Base-by-base conservation (phyloP, 805 yeast species). In the Lachancea lanzarotensis region DNA sequence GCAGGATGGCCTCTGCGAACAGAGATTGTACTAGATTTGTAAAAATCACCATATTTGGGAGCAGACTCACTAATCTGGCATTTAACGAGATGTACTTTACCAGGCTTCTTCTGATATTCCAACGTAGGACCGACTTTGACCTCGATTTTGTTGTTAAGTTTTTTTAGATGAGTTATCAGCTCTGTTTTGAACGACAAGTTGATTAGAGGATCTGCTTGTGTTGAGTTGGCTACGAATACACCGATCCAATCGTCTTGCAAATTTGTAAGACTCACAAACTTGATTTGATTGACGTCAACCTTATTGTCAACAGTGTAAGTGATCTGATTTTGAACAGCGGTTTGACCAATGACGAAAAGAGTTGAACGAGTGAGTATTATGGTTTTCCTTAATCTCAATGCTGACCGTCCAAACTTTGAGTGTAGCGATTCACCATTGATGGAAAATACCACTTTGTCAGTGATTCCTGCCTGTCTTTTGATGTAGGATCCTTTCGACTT, bases 211-310 rank as follows among this genome's bases (percentile, higher is more conserved):
- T 93, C 98, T 1, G 96, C 88, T 42, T 72, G 75, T 1, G 63
- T 57, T 2, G 67, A 53, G 31, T 62, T 52, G 8, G 54, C 51
- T 33, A 69, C 48, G 2, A 72, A 67, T 9, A 69, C 49, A 1
- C 95, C 95, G 29, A 90, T 62, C 98, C 98, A 93, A 57, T 90
- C 93, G 66, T 93, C 98, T 52, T 90, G 93, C 45, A 79, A 70
- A 38, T 74, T 78, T 0, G 96, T 84, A 53, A 93, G 57, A 3
- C 81, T 81, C 13, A 87, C 75, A 47, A 76, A 76, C 19, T 69
- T 71, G 42, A 93, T 82, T 3, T 74, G 69, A 10, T 71, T 62
- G 2, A 87, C 69, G 8, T 86, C 76, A 38, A 88, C 72, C 2
- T 78, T 65, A 45, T 75, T 71, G 56, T 93, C 98, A 40, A 75